Evolutionary conservation across 2,329 filamentous ascomycete species (phyloP), one percentile per base, ranked within the genome.

Genomic region (Madurella fahalii): DNA sequence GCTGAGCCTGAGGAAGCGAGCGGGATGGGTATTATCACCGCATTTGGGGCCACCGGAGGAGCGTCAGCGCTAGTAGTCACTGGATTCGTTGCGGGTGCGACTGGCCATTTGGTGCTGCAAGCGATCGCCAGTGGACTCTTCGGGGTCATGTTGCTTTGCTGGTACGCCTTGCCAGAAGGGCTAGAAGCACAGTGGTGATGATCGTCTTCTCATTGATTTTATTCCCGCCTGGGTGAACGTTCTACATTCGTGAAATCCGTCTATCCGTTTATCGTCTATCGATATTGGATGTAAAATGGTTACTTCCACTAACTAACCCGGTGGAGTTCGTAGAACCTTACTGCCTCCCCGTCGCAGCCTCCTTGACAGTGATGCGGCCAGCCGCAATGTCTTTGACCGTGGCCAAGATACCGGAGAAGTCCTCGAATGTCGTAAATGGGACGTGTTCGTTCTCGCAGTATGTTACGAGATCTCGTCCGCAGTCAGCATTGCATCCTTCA

Each of bases 401-500:
- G 17, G 52, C 58, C 17, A 60, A 58, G 46, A 66, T 66, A 41
- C 85, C 83, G 7, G 81, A 82, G 83, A 93, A 96, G 74, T 92
- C 84, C 64, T 89, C 79, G 69, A 96, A 96, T 2, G 89, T 84
- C 13, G 89, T 93, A 70, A 95, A 96, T 0, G 92, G 91, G 17
- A 95, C 85, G 9, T 87, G 82, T 70, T 95, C 84, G 52, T 83
- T 84, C 64, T 92, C 86, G 68, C 93, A 96, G 74, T 90, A 96
- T 13, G 80, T 84, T 59, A 96, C 87, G 53, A 97, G 81, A 71
- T 97, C 91, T 90, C 11, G 32, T 40, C 0, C 2, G 2, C 13
- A 13, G 47, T 64, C 40, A 58, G 50, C 53, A 41, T 16, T 46
- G 61, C 30, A 65, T 58, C 30, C 40, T 44, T 15, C 11, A 13